phyloP scores from a whole-genome alignment of 768 basidiomycete genomes.

The Suillus placidus region DNA sequence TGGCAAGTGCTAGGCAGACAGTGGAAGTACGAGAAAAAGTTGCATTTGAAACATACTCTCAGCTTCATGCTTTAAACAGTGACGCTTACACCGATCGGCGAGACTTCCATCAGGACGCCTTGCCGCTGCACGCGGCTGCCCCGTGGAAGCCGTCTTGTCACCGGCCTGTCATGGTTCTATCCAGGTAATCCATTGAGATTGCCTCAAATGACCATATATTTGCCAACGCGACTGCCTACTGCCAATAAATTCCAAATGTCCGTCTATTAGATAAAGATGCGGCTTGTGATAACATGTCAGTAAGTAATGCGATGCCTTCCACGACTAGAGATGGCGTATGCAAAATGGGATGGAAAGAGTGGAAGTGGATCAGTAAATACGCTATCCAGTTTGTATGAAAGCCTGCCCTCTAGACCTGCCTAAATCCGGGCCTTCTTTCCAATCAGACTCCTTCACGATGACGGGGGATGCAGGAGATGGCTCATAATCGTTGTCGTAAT shows the following conservation, averaged over 20 bases:
- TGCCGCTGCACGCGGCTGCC: constrained; percentile 30
- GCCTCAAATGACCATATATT: constrained; percentile 27
- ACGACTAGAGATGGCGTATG: constrained; percentile 17
- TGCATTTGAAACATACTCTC: constrained; percentile 8
- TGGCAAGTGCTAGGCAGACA: not conserved
- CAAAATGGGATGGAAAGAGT: constrained; percentile 15
- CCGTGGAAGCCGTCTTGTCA: constrained; percentile 26
- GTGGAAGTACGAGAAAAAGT: constrained; percentile 5
- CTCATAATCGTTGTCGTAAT: constrained; percentile 22
- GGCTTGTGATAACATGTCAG: constrained; percentile 24
- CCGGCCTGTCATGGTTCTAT: constrained; percentile 15
- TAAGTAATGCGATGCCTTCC: constrained; percentile 28
- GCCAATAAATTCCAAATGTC: constrained; percentile 32
- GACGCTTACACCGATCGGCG: constrained; percentile 19
- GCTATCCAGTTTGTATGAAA: constrained; percentile 27
- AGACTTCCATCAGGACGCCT: constrained; percentile 31
- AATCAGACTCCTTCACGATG: constrained; percentile 14
- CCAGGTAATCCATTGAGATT: constrained; percentile 22
- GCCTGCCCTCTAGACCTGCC: constrained; percentile 21
- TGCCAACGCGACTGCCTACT: constrained; percentile 19
- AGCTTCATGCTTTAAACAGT: constrained; percentile 8
- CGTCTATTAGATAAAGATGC: constrained; percentile 39
- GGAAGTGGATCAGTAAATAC: constrained; percentile 14
- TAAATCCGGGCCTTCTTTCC: constrained; percentile 23
- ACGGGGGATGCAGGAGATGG: constrained; percentile 11